These are phyloP conservation scores for Raffaelea deltoideospora DNA, from an alignment of 2,329 filamentous ascomycete genomes.

Conservation along the genomic window DNA sequence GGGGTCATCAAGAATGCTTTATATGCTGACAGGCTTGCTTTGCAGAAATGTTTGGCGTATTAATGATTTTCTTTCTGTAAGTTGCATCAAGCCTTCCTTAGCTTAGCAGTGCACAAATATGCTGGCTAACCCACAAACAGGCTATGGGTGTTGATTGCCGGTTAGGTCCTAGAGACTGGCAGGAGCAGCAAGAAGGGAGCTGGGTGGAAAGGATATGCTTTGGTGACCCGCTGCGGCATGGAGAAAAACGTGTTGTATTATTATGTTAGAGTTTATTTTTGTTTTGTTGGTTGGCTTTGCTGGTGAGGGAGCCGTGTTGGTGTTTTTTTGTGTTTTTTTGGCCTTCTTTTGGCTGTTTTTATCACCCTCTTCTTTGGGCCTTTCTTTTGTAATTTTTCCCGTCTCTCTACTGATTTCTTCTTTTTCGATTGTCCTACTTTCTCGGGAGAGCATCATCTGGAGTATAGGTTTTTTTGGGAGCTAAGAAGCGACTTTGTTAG, in stretches of 20 bases:
- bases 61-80: slow-evolving; percentile 84
- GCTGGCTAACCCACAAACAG: slow-evolving; percentile 19
- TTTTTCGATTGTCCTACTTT: neutral
- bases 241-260: no score
- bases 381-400: slow-evolving; percentile 1
- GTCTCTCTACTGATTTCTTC: neutral
- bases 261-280: slow-evolving; percentile 10
- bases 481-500: no score
- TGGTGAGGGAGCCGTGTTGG: neutral
- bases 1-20: no score
- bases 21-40: neutral
- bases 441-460: neutral
- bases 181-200: neutral
- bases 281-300: slow-evolving; percentile 5
- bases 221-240: no score
- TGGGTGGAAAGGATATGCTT: neutral
- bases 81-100: no score
- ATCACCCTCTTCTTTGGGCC: slow-evolving; percentile 5
- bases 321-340: slow-evolving; percentile 1
- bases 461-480: no score
- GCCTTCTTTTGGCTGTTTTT: slow-evolving; percentile 2
- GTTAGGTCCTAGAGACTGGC: slow-evolving; percentile 16
- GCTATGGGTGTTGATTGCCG: slow-evolving; percentile 54
- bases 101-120: no score
- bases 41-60: slow-evolving; percentile 60